Evolutionary conservation across 83 land plant species (phyloP), one percentile per base, ranked within the genome.

Genomic region (Thuja plicata): DNA sequence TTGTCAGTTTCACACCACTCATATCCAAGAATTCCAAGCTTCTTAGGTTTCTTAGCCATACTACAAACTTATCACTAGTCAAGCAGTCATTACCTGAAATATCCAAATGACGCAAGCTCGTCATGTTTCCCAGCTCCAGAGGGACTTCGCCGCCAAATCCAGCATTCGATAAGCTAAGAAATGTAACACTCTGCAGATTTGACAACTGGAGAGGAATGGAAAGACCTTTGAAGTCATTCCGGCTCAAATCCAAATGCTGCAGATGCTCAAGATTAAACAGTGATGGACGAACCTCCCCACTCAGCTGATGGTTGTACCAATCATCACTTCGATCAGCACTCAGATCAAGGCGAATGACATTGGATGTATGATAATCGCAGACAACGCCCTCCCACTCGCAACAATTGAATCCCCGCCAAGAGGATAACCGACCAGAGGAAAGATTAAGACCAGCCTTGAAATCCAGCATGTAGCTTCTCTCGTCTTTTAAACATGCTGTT

Each of bases 181-280:
- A 38, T 38, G 40, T 38, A 38, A 38, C 1, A 0, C 2, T 38
- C 1, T 11, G 87, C 84, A 5, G 80, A 2, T 79, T 43, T 5
- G 86, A 90, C 35, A 91, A 4, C 54, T 89, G 62, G 16, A 21
- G 38, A 12, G 92, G 92, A 66, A 91, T 87, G 0, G 43, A 30
- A 24, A 4, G 12, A 7, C 87, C 76, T 17, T 2, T 27, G 48
- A 91, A 91, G 74, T 37, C 12, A 34, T 16, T 85, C 54, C 40
- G 2, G 40, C 40, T 38, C 1, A 38, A 2, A 38, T 38, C 40
- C 40, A 38, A 38, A 38, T 38, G 40, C 2, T 38, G 40, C 40
- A 38, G 40, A 38, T 38, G 40, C 40, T 38, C 1, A 0, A 38
- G 40, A n/a, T 90, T 71, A 45, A 89, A 45, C 57, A 89, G 9